Evolutionary conservation across 1,284 basidiomycete genomes (phyloP).

Genomic region (Pterula multifida): DNA sequence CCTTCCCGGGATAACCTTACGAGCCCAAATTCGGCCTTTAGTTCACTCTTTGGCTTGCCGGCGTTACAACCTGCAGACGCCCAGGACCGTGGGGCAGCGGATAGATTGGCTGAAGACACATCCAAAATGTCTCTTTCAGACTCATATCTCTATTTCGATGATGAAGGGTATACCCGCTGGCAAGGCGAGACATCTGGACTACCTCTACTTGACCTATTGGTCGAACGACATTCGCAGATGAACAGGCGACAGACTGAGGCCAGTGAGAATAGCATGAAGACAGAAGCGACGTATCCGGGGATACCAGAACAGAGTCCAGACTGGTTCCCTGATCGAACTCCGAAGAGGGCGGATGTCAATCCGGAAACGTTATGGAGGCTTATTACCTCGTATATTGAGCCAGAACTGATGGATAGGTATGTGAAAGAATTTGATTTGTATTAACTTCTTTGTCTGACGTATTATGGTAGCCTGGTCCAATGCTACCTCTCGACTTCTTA

Average conservation of each 20-base stretch:
- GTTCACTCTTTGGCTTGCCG: slow-evolving; percentile 24
- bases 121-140: slow-evolving; percentile 52
- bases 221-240: slow-evolving; percentile 40
- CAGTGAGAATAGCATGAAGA: slow-evolving; percentile 10
- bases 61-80: slow-evolving; percentile 12
- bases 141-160: slow-evolving; percentile 72
- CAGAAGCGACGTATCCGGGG: slow-evolving; percentile 8
- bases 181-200: slow-evolving; percentile 85
- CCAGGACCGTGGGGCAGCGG: slow-evolving; percentile 17
- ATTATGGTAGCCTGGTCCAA: slow-evolving; percentile 48
- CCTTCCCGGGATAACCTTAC: slow-evolving; percentile 31
- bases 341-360: slow-evolving; percentile 63
- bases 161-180: slow-evolving; percentile 75
- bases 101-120: slow-evolving; percentile 42
- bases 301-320: slow-evolving; percentile 24
- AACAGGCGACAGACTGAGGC: slow-evolving; percentile 16
- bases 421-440: slow-evolving; percentile 12
- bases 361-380: slow-evolving; percentile 66
- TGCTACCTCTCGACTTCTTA: slow-evolving; percentile 84
- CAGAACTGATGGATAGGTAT: slow-evolving; percentile 84
- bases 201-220: slow-evolving; percentile 70
- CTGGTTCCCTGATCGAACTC: slow-evolving; percentile 73
- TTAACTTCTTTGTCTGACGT: slow-evolving; percentile 11
- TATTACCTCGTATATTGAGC: slow-evolving; percentile 65
- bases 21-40: slow-evolving; percentile 32